Conservation (phyloP, 2,329 filamentous ascomycete genomes). For the Aspergillus terreus region DNA sequence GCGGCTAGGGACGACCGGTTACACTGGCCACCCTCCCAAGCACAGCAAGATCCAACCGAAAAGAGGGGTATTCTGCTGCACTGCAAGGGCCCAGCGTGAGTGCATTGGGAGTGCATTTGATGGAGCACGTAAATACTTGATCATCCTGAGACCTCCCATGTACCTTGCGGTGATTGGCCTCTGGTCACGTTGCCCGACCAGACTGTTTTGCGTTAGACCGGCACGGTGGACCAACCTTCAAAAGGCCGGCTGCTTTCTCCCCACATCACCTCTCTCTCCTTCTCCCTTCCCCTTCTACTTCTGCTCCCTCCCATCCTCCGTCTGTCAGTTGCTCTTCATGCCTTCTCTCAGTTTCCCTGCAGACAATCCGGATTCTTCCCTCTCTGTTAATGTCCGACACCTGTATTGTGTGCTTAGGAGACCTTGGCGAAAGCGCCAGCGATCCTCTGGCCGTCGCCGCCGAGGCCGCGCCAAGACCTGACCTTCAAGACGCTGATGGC, state of each 20-base stretch:
- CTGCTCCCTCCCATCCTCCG: constrained; percentile 22
- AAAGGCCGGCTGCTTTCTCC: constrained; percentile 34
- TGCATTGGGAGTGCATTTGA: background rate
- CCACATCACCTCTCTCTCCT: constrained; percentile 27
- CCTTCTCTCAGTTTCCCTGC: constrained; percentile 29
- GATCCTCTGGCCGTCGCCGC: constrained; percentile 44
- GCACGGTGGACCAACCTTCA: constrained; percentile 36
- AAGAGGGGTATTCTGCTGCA: constrained; percentile 2
- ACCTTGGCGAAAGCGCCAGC: constrained; percentile 59
- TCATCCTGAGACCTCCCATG: background rate
- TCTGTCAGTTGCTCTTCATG: constrained; percentile 35
- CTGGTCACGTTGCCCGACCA: constrained; percentile 35
- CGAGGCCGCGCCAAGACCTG: constrained; percentile 41
- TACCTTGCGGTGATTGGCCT: constrained; percentile 14
- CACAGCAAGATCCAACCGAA: background rate
- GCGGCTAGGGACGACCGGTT: too few species aligned
- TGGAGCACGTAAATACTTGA: too few species aligned
- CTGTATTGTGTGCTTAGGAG: constrained; percentile 69
- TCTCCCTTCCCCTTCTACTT: constrained; percentile 19
- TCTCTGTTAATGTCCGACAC: constrained; percentile 58
- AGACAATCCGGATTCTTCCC: constrained; percentile 24
- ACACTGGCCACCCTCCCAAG: too few species aligned
- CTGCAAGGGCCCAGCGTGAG: constrained; percentile 7
- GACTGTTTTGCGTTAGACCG: constrained; percentile 37
- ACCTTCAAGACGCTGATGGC: constrained; percentile 27